Percentiles rank a stretch among this genome's conserved stretches.
These are phyloP conservation scores for Backusella tuberculispora DNA, from an alignment of 192 early-diverging fungal species.

Conservation along the genomic window DNA sequence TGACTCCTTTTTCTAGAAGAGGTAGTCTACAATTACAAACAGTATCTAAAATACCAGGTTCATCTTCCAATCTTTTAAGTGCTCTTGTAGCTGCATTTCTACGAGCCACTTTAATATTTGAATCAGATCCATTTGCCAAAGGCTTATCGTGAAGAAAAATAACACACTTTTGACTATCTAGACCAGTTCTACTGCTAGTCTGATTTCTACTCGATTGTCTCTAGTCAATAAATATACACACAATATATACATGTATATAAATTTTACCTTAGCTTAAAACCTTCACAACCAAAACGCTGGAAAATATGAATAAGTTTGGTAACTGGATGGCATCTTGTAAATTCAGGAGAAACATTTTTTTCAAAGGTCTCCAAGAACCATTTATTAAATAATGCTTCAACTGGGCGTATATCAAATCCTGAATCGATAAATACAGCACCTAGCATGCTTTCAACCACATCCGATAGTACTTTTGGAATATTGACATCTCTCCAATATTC, in stretches of 20 bases:
- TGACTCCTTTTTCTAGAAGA: not conserved
- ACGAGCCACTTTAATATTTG: conserved; percentile 44
- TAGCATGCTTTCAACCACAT: conserved; percentile 83
- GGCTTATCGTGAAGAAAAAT: conserved; percentile 47
- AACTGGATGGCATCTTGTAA: conserved; percentile 48
- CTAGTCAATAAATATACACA: not conserved
- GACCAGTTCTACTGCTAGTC: conserved; percentile 18
- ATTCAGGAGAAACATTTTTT: conserved; percentile 46
- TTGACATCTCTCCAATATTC: conserved; percentile 83
- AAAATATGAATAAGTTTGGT: conserved; percentile 36
- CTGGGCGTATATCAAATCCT: conserved; percentile 63
- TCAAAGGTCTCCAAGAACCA: conserved; percentile 44
- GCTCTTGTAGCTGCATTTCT: conserved; percentile 40
- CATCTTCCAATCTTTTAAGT: conserved; percentile 34
- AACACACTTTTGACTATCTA: conserved; percentile 36
- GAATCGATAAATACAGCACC: conserved; percentile 89
- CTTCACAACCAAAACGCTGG: conserved; percentile 46
- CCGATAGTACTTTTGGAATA: conserved; percentile 85
- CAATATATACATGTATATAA: not conserved
- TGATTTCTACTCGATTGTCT: conserved; percentile 35
- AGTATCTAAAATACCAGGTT: conserved; percentile 25
- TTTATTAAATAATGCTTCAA: conserved; percentile 43
- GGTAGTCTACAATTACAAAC: conserved; percentile 39
- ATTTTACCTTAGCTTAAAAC: conserved; percentile 42
- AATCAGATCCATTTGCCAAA: conserved; percentile 28